Evolutionary conservation across 1,284 basidiomycete genomes (phyloP), one percentile per base, ranked within the genome.

Genomic region (Gomphus sp.): DNA sequence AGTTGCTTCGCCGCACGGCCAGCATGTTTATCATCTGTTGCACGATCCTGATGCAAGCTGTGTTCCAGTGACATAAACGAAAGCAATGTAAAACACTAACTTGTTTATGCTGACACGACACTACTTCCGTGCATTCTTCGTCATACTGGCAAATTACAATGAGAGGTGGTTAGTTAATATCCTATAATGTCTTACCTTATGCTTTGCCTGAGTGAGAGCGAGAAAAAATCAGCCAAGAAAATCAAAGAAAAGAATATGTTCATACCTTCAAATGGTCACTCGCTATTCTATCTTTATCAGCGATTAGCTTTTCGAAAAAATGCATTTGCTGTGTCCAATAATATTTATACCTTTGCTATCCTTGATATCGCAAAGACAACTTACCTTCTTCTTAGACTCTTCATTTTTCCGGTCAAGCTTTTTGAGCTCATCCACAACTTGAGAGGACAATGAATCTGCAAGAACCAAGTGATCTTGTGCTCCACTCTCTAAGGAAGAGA

Each of bases 71-170:
- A 14, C 28, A n/a, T 11, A 47, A 25, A 25, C 18, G 22, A 16
- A 25, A 25, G 18, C 4, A n/a, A 18, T 25, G 22, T 31, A 49
- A 54, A 44, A 48, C 52, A 52, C 66, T 60, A 67, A 83, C 89
- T 80, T 91, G 88, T 70, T 90, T 91, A 73, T 87, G 84, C 49
- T 86, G 82, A 64, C 81, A 80, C 25, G 76, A 71, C 66, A 87
- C 87, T 14, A 88, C 80, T 67, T 89, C 87, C 18, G 67, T 66
- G 67, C 89, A 91, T 64, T 88, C 83, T 44, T 84, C 84, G 63
- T 91, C 86, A 66, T 91, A 91, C 87, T 91, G 4, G 39, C 50
- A 41, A 25, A 50, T 1, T 4, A 10, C 41, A 8, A 44, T 49
- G 31, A 53, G 33, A 5, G 1, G 16, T 55, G 11, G 48, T 44